Conservation (phyloP, 768 basidiomycete genomes). For the Nevesoporus exiguus region DNA sequence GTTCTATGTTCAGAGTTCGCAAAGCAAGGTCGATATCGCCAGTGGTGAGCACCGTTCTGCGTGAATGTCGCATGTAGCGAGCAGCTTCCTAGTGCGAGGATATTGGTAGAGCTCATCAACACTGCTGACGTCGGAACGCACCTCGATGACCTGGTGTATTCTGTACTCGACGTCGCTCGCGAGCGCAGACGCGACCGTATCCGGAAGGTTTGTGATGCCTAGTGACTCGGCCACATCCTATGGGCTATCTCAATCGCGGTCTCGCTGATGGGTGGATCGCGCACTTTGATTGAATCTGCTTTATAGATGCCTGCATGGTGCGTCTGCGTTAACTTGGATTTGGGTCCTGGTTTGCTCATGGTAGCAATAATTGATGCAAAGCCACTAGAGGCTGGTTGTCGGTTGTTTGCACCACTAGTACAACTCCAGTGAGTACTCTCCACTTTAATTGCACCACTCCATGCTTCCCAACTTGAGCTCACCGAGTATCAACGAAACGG, state of each 20-base stretch:
- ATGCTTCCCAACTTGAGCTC: too few species aligned
- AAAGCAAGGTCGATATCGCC: constrained; percentile 92
- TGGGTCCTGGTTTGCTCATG: constrained; percentile 44
- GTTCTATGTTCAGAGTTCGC: constrained; percentile 93
- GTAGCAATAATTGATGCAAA: background rate
- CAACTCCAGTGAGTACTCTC: too few species aligned
- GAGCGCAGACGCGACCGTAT: constrained; percentile 75
- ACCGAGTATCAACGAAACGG: too few species aligned
- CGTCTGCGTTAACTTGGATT: constrained; percentile 43
- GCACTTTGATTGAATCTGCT: constrained; percentile 59
- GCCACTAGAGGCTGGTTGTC: too few species aligned
- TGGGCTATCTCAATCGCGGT: constrained; percentile 10
- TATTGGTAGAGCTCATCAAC: background rate
- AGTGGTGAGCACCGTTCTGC: constrained; percentile 85
- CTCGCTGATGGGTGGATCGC: constrained; percentile 16
- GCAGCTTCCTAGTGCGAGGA: constrained; percentile 65
- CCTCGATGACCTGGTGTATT: constrained; percentile 92
- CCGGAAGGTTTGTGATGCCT: constrained; percentile 69
- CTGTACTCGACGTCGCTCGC: constrained; percentile 98
- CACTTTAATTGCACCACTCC: too few species aligned
- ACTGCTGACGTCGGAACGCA: constrained; percentile 29
- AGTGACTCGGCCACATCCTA: constrained; percentile 92
- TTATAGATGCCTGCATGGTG: constrained; percentile 62
- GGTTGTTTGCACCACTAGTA: too few species aligned
- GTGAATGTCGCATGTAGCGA: constrained; percentile 93